Conservation (phyloP, 169 alveolate genomes). For the Cryptosporidium felis region DNA sequence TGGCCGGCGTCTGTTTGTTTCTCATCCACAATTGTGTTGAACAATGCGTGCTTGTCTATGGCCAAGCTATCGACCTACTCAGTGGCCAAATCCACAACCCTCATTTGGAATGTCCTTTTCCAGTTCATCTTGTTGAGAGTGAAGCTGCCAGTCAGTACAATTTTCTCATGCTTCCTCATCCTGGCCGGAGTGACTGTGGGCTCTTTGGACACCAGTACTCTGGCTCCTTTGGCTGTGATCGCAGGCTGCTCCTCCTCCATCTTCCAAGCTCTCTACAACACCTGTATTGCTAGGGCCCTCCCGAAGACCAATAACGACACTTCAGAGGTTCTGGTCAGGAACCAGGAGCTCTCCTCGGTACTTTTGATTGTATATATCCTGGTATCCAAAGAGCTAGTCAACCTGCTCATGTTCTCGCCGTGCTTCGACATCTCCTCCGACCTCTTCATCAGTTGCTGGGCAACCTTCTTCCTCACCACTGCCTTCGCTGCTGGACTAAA, state of each 20-base stretch:
- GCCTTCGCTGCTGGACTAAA: conserved; percentile 65
- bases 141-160: conserved; percentile 32
- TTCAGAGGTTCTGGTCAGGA: conserved; percentile 58
- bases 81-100: conserved; percentile 63
- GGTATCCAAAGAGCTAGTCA: conserved; percentile 36
- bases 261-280: conserved; percentile 58
- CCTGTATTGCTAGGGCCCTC: conserved; percentile 56
- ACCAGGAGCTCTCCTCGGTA: conserved; percentile 49
- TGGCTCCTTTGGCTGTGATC: conserved; percentile 53
- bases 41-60: conserved; percentile 44
- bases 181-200: conserved; percentile 58
- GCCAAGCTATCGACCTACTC: conserved; percentile 66
- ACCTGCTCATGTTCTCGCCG: conserved; percentile 40
- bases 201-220: conserved; percentile 45
- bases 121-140: conserved; percentile 37
- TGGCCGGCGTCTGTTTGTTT: conserved; percentile 64
- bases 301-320: conserved; percentile 61
- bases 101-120: conserved; percentile 62
- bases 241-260: conserved; percentile 64
- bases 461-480: conserved; percentile 23
- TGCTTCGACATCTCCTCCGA: conserved; percentile 40
- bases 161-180: conserved; percentile 36
- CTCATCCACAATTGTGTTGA: conserved; percentile 36
- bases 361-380: conserved; percentile 16
- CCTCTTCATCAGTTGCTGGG: conserved; percentile 45